Conservation (phyloP, 139 green algal species). For the Coelastrella sp. region DNA sequence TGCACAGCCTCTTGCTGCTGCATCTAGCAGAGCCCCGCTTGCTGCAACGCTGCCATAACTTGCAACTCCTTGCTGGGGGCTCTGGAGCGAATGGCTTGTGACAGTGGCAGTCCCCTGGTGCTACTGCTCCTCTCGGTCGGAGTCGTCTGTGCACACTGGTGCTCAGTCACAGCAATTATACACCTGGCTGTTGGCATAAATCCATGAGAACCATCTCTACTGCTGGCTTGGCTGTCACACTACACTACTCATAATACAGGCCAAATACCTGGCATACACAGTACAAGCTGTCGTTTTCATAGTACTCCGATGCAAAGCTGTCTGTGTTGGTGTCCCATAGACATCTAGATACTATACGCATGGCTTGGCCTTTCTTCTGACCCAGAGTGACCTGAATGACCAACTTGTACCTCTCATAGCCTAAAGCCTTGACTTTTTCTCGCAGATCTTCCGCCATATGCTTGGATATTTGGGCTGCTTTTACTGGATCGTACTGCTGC, state of each 20-base stretch:
- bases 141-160: too few species aligned
- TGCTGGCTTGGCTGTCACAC: neutral
- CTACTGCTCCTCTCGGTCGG: too few species aligned
- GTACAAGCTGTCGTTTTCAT: slow-evolving; percentile 85
- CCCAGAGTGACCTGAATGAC: slow-evolving; percentile 78
- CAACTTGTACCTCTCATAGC: slow-evolving; percentile 77
- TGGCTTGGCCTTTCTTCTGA: slow-evolving; percentile 86
- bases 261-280: slow-evolving; percentile 85
- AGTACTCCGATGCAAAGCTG: slow-evolving; percentile 79
- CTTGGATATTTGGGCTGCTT: slow-evolving; percentile 78
- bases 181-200: neutral
- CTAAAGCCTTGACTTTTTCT: slow-evolving; percentile 84
- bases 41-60: too few species aligned
- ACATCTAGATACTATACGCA: slow-evolving; percentile 84
- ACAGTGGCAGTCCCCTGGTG: too few species aligned
- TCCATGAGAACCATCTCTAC: neutral
- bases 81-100: too few species aligned
- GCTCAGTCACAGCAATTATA: neutral
- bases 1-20: too few species aligned
- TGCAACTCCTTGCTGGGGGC: too few species aligned
- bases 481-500: slow-evolving; percentile 88
- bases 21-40: too few species aligned
- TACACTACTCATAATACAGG: slow-evolving; percentile 81
- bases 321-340: slow-evolving; percentile 88
- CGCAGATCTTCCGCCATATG: slow-evolving; percentile 80